Percentiles rank a stretch among this genome's conserved stretches.
Conservation (phyloP, 169 alveolate genomes). For the Babesia gibsoni region DNA sequence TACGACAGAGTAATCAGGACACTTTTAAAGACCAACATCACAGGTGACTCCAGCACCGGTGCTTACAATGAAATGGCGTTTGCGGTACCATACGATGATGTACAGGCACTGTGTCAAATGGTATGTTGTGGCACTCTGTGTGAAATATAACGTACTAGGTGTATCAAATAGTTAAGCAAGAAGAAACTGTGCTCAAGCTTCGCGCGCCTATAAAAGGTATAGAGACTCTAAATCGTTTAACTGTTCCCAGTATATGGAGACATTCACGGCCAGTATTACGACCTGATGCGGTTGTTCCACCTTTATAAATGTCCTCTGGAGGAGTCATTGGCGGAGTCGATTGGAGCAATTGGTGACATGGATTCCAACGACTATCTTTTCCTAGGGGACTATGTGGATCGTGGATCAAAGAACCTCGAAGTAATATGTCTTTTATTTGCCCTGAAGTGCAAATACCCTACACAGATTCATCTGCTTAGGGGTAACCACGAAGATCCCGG, state of each 20-base stretch:
- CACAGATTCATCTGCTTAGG: slow-evolving; percentile 95
- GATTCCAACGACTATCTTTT: slow-evolving; percentile 95
- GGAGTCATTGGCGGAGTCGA: slow-evolving; percentile 78
- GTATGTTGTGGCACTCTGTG: background rate
- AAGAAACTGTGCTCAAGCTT: slow-evolving; percentile 94
- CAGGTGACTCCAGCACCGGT: slow-evolving; percentile 46
- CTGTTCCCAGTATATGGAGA: slow-evolving; percentile 93
- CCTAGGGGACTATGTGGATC: slow-evolving; percentile 98
- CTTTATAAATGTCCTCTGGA: slow-evolving; percentile 84
- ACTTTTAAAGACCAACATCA: slow-evolving; percentile 68
- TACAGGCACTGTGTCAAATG: slow-evolving; percentile 68
- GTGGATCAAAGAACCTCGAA: slow-evolving; percentile 92
- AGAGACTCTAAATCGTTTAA: background rate
- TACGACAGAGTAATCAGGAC: slow-evolving; percentile 71
- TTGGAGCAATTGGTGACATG: slow-evolving; percentile 92
- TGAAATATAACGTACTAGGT: background rate
- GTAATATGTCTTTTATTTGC: slow-evolving; percentile 95
- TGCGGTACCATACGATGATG: slow-evolving; percentile 77
- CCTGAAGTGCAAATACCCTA: slow-evolving; percentile 93
- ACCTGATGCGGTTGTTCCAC: slow-evolving; percentile 94
- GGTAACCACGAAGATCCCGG: slow-evolving; percentile 99
- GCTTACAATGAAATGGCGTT: slow-evolving; percentile 67
- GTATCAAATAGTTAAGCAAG: slow-evolving; percentile 82
- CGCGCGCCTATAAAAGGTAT: slow-evolving; percentile 92
- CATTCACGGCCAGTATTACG: slow-evolving; percentile 98